These are phyloP conservation scores for Penicillium bialowiezense DNA, from an alignment of 495 filamentous ascomycete species.

Conservation along the genomic window DNA sequence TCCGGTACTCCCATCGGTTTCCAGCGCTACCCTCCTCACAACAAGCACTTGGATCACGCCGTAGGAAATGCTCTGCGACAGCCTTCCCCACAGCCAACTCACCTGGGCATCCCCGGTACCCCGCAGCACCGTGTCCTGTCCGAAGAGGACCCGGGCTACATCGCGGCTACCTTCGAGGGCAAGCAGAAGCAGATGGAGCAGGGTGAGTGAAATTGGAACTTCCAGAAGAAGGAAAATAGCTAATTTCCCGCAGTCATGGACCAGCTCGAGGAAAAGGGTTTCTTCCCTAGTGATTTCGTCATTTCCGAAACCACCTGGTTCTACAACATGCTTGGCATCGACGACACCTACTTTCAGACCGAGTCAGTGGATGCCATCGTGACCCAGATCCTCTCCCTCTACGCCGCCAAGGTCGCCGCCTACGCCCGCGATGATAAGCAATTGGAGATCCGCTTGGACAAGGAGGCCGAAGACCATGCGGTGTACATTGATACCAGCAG, in stretches of 20 bases:
- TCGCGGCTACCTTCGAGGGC: constrained; percentile 92
- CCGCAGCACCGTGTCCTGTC: constrained; percentile 65
- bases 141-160: constrained; percentile 90
- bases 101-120: constrained; percentile 72
- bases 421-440: constrained; percentile 91
- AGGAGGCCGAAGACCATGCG: constrained; percentile 91
- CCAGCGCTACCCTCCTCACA: constrained; percentile 47
- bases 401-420: constrained; percentile 95
- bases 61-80: constrained; percentile 56
- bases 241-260: constrained; percentile 59
- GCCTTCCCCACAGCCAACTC: constrained; percentile 89
- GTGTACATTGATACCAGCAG: constrained; percentile 98
- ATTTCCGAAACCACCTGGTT: constrained; percentile 90
- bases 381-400: constrained; percentile 91
- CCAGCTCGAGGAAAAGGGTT: constrained; percentile 70
- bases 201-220: constrained; percentile 49
- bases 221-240: neutral
- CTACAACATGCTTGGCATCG: constrained; percentile 94
- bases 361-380: constrained; percentile 84
- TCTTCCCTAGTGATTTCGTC: constrained; percentile 82
- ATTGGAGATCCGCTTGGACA: constrained; percentile 90
- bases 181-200: constrained; percentile 91
- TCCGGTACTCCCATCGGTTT: constrained; percentile 47
- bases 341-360: constrained; percentile 98
- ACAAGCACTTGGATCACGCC: constrained; percentile 63